Evolutionary conservation across 768 basidiomycete species (phyloP).

Genomic region (Serendipita vermifera): DNA sequence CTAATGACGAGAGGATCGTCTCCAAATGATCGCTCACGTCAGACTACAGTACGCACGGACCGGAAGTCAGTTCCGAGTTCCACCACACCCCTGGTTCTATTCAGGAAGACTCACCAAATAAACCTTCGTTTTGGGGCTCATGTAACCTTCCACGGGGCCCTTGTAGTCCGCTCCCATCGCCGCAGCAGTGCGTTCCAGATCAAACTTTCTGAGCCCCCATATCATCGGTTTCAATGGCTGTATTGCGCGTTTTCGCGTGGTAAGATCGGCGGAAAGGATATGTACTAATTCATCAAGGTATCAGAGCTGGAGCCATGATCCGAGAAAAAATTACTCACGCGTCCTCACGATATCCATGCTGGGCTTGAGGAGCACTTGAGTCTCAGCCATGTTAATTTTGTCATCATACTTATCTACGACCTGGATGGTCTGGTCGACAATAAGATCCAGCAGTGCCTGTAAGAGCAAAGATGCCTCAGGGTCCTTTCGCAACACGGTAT

Average conservation of each 20-base stretch:
- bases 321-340: constrained; percentile 27
- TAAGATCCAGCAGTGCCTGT: constrained; percentile 50
- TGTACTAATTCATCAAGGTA: constrained; percentile 45
- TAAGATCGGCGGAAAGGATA: constrained; percentile 62
- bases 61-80: constrained; percentile 15
- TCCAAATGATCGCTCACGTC: constrained; percentile 71
- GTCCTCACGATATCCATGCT: constrained; percentile 47
- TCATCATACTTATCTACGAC: constrained; percentile 44
- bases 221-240: constrained; percentile 59
- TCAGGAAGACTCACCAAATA: constrained; percentile 34
- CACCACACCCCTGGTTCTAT: neutral
- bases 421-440: constrained; percentile 55
- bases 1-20: constrained; percentile 51
- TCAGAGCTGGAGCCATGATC: neutral
- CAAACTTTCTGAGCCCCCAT: constrained; percentile 55
- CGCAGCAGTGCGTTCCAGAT: constrained; percentile 45
- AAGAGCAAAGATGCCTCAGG: constrained; percentile 58
- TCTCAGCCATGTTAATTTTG: constrained; percentile 49
- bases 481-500: constrained; percentile 47
- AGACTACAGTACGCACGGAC: constrained; percentile 28
- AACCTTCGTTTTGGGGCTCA: constrained; percentile 56
- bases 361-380: constrained; percentile 44
- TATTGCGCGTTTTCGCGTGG: constrained; percentile 58
- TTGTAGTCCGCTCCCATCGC: constrained; percentile 39
- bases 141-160: constrained; percentile 32